Base-by-base conservation (phyloP, 1,139 yeast genomes). In the Geotrichum europaeum region DNA sequence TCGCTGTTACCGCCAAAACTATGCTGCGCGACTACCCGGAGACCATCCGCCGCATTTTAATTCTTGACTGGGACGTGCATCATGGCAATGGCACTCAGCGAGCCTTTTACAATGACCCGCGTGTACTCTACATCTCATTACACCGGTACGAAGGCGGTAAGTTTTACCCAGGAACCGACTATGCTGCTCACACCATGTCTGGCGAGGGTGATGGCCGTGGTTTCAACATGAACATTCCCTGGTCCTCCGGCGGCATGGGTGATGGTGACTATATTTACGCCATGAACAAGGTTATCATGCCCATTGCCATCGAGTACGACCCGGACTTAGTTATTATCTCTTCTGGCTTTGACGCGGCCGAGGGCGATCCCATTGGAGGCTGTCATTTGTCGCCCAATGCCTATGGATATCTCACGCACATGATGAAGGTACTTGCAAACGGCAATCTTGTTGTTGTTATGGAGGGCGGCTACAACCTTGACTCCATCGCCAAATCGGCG, bases 81-180 rank as follows among this genome's bases (percentile, higher is more conserved):
- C 98, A 94, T 73, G 99, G 99, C 36, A 95, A 95, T 72, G 99
- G 99, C 53, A 95, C 99, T 0, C 99, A 95, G 73, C 86, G 87
- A 70, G 89, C 96, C 1, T 95, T 95, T 69, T 84, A 84, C 68
- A 83, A 89, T 65, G 97, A 94, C 70, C 96, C 96, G 30, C 78
- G 96, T 59, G 97, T 95, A 3, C 79, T 95, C 54, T 95, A 94
- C 73, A 84, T 94, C 56, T 92, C 98, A 0, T 74, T 94, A 47
- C 99, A 95, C 73, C 82, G 99, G 64, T 92, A 89, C 72, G 98
- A 95, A 71, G 84, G 87, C 66, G 98, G 97, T 0, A 84, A 84
- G 66, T 95, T 90, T 69, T 95, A 95, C 70, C 99, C 99, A 0
- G 98, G 98, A 4, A 91, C 97, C 0, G 80, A 80, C 57, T 84